Evolutionary conservation across 2,329 filamentous ascomycete species (phyloP), one percentile per base, ranked within the genome.

Genomic region (Cytospora schulzeri): DNA sequence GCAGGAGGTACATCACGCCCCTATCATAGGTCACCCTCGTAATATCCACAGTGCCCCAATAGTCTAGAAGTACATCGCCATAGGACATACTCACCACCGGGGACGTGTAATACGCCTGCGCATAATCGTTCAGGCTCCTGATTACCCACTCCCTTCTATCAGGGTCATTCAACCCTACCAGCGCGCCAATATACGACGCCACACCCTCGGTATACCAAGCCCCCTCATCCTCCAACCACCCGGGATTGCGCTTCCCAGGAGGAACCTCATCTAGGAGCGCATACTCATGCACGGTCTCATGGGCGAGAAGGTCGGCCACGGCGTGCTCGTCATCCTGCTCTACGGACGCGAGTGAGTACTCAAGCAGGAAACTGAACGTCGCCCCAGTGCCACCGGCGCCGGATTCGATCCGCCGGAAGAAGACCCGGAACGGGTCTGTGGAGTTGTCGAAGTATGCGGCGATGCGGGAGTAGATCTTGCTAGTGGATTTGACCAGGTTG

Each of bases 221-320:
- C 2, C 53, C 50, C 51, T 61, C 57, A 4, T 62, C 41, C 48
- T 63, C 60, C 33, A 57, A 31, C 53, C 54, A 63, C 19, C 22
- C 53, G 3, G 45, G 33, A 1, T 35, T 38, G 17, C 45, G 15
- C 31, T 38, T 2, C 15, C 24, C 54, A 3, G 31, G 60, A 2
- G 45, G 7, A 3, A 24, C 33, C 22, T 22, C 4, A 2, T 66
- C 57, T 12, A 64, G 55, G 17, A 68, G 64, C 41, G 66, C 66
- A 15, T 61, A 68, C 45, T 57, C 60, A 15, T 68, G 66, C 28
- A 68, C 54, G 2, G 64, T 61, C 63, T 68, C 66, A 57, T 68
- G 66, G 9, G 66, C 60, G 3, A 68, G 50, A 22, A 68, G 41
- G 31, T 68, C 62, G 4, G 53, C 60, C 22, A 68, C 33, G 6